Conservation (phyloP, 352 stramenopile species). For the Peronosclerospora sorghi region DNA sequence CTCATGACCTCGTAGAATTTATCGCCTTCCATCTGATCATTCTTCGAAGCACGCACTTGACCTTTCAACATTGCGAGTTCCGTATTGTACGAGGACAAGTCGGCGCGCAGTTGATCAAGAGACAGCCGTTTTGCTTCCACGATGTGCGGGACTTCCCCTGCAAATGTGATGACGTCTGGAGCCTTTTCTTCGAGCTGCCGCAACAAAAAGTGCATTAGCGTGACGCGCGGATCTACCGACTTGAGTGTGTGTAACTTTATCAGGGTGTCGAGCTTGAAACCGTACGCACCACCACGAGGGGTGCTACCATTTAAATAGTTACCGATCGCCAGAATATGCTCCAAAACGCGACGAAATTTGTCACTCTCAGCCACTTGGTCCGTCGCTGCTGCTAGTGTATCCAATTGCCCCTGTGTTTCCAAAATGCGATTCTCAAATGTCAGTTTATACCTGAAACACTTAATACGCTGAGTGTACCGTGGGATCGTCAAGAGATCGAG, state of each 20-base stretch:
- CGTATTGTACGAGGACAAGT: conserved; percentile 74
- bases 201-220: conserved; percentile 74
- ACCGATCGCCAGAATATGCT: conserved; percentile 82
- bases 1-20: conserved; percentile 77
- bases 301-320: conserved; percentile 90
- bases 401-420: conserved; percentile 72
- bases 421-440: conserved; percentile 80
- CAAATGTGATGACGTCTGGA: conserved; percentile 69
- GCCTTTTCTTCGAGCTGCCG: conserved; percentile 68
- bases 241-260: conserved; percentile 84
- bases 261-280: conserved; percentile 87
- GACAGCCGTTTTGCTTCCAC: conserved; percentile 67
- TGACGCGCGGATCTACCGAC: conserved; percentile 65
- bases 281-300: conserved; percentile 78
- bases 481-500: conserved; percentile 77
- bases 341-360: conserved; percentile 67
- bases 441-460: conserved; percentile 80
- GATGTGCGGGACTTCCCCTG: conserved; percentile 69
- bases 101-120: conserved; percentile 69
- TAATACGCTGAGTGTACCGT: conserved; percentile 81
- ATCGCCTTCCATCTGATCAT: conserved; percentile 55
- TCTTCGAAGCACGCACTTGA: conserved; percentile 71
- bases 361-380: conserved; percentile 74
- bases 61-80: conserved; percentile 78
- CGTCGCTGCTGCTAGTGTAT: conserved; percentile 69